Evolutionary conservation across 495 filamentous ascomycete genomes (phyloP).

Genomic region (Podospora sp.): DNA sequence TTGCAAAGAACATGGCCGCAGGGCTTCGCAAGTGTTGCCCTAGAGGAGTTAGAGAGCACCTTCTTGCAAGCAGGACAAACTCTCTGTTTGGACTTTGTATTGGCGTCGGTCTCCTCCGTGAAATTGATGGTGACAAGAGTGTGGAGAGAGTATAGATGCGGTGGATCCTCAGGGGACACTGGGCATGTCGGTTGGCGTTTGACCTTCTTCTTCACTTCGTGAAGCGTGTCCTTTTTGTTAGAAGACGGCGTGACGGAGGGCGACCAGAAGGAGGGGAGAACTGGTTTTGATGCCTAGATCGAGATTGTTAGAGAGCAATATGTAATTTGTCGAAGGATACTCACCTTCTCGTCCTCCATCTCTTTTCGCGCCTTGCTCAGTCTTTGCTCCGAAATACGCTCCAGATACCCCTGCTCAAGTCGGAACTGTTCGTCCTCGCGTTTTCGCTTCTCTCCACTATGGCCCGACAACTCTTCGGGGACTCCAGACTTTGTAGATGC

Average conservation of each 20-base stretch:
- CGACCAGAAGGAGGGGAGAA: conserved; percentile 93
- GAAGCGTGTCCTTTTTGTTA: conserved; percentile 50
- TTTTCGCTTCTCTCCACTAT: conserved; percentile 64
- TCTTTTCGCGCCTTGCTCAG: conserved; percentile 65
- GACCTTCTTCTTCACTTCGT: conserved; percentile 61
- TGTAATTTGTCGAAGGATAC: neutral
- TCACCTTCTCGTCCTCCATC: conserved; percentile 75
- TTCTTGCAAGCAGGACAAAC: conserved; percentile 91
- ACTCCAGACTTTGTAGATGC: neutral
- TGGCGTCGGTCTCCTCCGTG: conserved; percentile 66
- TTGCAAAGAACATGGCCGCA: conserved; percentile 94
- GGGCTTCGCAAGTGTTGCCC: conserved; percentile 84
- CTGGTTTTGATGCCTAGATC: conserved; percentile 62
- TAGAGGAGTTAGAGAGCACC: conserved; percentile 76
- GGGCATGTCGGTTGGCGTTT: conserved; percentile 83
- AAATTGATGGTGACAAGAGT: conserved; percentile 79
- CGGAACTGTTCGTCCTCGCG: conserved; percentile 58
- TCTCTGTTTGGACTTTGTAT: conserved; percentile 54
- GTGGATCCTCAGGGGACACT: conserved; percentile 65
- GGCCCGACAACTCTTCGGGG: conserved; percentile 43
- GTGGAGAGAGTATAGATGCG: conserved; percentile 82
- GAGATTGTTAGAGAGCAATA: neutral
- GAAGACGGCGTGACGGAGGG: conserved; percentile 77
- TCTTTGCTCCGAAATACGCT: conserved; percentile 69
- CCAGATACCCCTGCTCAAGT: conserved; percentile 78